Conservation (phyloP, 1,284 basidiomycete genomes). For the Leccinum solheimii region DNA sequence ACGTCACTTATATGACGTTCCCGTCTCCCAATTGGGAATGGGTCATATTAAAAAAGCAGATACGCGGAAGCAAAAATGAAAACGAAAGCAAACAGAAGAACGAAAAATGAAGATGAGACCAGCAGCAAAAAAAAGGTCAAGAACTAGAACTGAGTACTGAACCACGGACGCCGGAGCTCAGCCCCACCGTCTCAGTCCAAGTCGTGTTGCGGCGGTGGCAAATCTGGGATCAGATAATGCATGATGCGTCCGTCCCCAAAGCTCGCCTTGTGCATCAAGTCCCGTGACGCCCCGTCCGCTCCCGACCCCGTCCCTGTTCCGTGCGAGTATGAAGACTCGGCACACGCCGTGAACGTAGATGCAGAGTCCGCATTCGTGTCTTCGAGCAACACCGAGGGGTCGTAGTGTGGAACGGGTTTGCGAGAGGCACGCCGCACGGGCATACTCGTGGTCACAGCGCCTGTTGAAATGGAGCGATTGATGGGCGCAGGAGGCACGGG, state of each 20-base stretch:
- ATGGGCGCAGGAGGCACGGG: slow-evolving; percentile 21
- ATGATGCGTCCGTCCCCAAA: slow-evolving; percentile 30
- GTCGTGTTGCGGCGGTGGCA: slow-evolving; percentile 37
- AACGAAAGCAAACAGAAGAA: not conserved
- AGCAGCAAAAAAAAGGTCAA: not conserved
- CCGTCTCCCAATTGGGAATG: slow-evolving; percentile 2
- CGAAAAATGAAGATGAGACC: not conserved
- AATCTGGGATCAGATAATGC: slow-evolving; percentile 43
- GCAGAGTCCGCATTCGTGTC: slow-evolving; percentile 20
- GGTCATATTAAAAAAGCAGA: slow-evolving; percentile 11
- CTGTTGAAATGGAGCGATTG: slow-evolving; percentile 27
- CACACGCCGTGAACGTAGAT: slow-evolving; percentile 25
- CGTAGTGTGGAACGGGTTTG: slow-evolving; percentile 49
- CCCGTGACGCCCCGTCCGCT: slow-evolving; percentile 19
- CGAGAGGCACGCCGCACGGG: slow-evolving; percentile 35
- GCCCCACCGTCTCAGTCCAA: slow-evolving; percentile 15
- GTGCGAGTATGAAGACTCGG: slow-evolving; percentile 34
- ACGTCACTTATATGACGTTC: not conserved
- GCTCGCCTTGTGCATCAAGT: slow-evolving; percentile 26
- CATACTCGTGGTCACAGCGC: slow-evolving; percentile 14
- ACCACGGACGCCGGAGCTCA: not conserved
- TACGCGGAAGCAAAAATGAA: not conserved
- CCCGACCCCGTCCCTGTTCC: slow-evolving; percentile 16
- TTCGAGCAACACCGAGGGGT: slow-evolving; percentile 31
- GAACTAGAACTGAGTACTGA: slow-evolving; percentile 1